These are phyloP conservation scores for Phaeophleospora eucalypticola DNA, from an alignment of 2,329 filamentous ascomycete genomes.

Conservation along the genomic window DNA sequence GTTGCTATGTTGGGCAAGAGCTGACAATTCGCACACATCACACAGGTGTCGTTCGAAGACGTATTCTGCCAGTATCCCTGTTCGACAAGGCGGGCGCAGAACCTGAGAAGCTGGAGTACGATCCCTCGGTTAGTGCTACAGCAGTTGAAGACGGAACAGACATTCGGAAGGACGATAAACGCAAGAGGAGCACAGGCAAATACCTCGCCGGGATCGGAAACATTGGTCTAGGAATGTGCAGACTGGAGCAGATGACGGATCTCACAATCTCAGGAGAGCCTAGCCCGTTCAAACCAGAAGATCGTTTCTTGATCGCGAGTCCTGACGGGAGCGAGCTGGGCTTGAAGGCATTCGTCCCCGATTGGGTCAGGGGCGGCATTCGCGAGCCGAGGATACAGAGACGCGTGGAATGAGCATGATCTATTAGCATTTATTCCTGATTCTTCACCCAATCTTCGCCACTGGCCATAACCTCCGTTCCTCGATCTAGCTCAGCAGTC, in stretches of 20 bases:
- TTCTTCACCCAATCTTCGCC: slow-evolving; percentile 19
- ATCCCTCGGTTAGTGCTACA: slow-evolving; percentile 24
- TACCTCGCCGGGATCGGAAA: slow-evolving; percentile 78
- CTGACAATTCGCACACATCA: slow-evolving; percentile 94
- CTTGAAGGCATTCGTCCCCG: slow-evolving; percentile 66
- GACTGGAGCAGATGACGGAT: slow-evolving; percentile 87
- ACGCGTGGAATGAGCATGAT: slow-evolving; percentile 28
- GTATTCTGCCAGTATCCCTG: slow-evolving; percentile 75
- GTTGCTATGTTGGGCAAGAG: slow-evolving; percentile 95
- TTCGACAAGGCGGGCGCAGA: slow-evolving; percentile 51
- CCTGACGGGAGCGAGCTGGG: slow-evolving; percentile 29
- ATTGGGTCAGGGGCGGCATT: slow-evolving; percentile 59
- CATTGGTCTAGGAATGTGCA: slow-evolving; percentile 78
- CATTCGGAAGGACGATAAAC: slow-evolving; percentile 51
- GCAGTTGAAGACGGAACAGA: slow-evolving; percentile 36
- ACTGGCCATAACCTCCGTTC: slow-evolving; percentile 34
- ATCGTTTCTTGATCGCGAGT: slow-evolving; percentile 44
- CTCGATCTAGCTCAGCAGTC: slow-evolving; percentile 33
- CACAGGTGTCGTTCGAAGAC: slow-evolving; percentile 86
- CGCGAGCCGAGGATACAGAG: slow-evolving; percentile 37
- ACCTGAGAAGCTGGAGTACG: slow-evolving; percentile 47
- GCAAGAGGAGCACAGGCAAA: slow-evolving; percentile 69
- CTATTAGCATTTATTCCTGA: slow-evolving; percentile 1
- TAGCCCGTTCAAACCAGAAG: slow-evolving; percentile 54
- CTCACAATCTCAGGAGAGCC: slow-evolving; percentile 65